Base-by-base conservation (phyloP, 2,329 filamentous ascomycete species). In the Malbranchea zuffiana region DNA sequence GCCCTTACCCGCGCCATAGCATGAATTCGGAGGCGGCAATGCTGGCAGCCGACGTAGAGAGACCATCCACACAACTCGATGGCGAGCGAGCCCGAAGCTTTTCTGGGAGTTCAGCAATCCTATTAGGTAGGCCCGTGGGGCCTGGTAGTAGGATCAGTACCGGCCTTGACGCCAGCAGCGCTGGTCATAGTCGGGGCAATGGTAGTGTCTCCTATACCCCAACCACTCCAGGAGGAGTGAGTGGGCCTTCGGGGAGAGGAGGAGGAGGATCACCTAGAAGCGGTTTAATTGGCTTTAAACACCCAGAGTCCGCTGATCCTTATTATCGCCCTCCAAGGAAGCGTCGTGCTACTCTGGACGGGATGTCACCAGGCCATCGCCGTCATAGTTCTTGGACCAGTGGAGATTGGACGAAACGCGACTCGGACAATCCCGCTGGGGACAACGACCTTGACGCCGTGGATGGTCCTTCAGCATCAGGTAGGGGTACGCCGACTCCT, bases 271-370 rank as follows among this genome's bases (percentile, higher is more conserved):
- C 66, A 48, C 60, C 64, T 35, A 52, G 56, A 30, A 57, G 52
- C 23, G 58, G 53, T 25, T 57, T 62, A 4, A 51, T 71, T 41
- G 58, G 68, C 46, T 49, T 68, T 3, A 60, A 66, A 27, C 60
- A 69, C 18, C 55, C 67, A 20, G 71, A 78, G 45, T 55, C 69
- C 8, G 64, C 74, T 1, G 85, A 93, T 55, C 84, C 84, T 0
- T 96, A 90, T 53, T 96, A 94, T 55, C 79, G 88, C 32, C 84
- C 85, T 12, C 88, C 87, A 11, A 71, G 87, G 46, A 69, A 76
- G 38, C 73, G 80, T 28, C 73, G 75, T 32, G 73, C 78, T 17
- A 82, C 75, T 1, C 59, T 74, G n/a, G 75, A 74, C 27, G 57
- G 56, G 2, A 49, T 56, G 5, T 56, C 58, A 1, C 60, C 65